Base-by-base conservation (phyloP, 805 yeast species). In the Diddensiella transvaalensis region DNA sequence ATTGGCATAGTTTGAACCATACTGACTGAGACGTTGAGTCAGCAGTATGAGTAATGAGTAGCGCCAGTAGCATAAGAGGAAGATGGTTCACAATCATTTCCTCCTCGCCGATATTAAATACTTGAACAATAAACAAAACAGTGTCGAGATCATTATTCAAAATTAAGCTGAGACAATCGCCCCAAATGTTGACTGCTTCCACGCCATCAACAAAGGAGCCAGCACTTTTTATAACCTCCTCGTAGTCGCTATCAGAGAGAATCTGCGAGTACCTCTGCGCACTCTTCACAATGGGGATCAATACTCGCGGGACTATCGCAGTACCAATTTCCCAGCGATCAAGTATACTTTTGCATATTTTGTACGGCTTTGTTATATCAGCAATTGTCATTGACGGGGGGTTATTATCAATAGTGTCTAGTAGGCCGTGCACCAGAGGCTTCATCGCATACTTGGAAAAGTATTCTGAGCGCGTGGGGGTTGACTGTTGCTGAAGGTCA, bases 291-390 rank as follows among this genome's bases (percentile, higher is more conserved):
- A 87, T 70, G 0, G 95, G 91, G 0, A 79, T 66, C 40, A 93
- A 77, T 4, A 90, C 64, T 22, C 70, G 66, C 0, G 96, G 95
- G 0, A 89, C 80, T 1, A 91, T 70, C 11, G 76, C 63, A 8
- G 82, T 79, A 10, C 96, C 95, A 37, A 93, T 82, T 65, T 93
- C 99, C 98, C 98, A 93, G 52, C 88, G 79, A 61, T 93, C 98
- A 82, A 90, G 78, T 2, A 90, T 73, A 0, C 93, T 79, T 3
- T 83, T 68, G 1, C 87, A 75, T 3, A 91, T 82, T 43, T 75
- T 78, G 58, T 80, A 80, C 0, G 85, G 81, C 19, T 72, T 76
- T 1, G 78, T 67, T 23, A 56, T 49, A 69, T 69, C 47, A 65
- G 73, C 13, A 54, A 65, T 32, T 35, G 8, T 35, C 15, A 17